Conservation (phyloP, 2,329 filamentous ascomycete species). For the Trichoderma atrobrunneum region DNA sequence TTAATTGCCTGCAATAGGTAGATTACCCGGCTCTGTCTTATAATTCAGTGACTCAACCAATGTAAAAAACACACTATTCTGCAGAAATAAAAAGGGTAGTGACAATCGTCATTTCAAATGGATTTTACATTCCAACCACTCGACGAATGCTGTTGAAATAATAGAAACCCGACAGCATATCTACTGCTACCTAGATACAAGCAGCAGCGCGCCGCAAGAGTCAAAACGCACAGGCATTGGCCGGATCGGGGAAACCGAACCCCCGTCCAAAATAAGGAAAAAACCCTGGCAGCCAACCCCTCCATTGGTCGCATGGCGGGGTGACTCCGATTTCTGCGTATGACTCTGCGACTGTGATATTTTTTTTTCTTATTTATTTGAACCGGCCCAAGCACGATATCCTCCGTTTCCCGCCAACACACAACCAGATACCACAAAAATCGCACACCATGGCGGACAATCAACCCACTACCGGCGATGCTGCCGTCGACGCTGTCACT, state of each 20-base stretch:
- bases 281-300: conserved; percentile 9
- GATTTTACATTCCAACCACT: background rate
- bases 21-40: background rate
- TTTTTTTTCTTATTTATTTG: conserved; percentile 4
- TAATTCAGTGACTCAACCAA: background rate
- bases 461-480: conserved; percentile 31
- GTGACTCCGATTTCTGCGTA: conserved; percentile 17
- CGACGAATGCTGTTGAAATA: background rate
- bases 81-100: background rate
- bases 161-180: background rate
- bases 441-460: conserved; percentile 33
- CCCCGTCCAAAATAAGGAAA: conserved; percentile 1
- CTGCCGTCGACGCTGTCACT: conserved; percentile 49
- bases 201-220: background rate
- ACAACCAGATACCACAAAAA: background rate
- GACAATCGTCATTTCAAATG: background rate
- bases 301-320: conserved; percentile 19
- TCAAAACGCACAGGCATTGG: background rate
- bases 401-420: background rate
- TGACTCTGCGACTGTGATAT: conserved; percentile 14
- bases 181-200: background rate
- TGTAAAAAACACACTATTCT: background rate
- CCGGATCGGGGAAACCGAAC: conserved; percentile 17
- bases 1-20: background rate
- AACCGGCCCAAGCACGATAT: background rate